phyloP scores from a whole-genome alignment of 352 stramenopile species.

The Thraustochytrium sp. region DNA sequence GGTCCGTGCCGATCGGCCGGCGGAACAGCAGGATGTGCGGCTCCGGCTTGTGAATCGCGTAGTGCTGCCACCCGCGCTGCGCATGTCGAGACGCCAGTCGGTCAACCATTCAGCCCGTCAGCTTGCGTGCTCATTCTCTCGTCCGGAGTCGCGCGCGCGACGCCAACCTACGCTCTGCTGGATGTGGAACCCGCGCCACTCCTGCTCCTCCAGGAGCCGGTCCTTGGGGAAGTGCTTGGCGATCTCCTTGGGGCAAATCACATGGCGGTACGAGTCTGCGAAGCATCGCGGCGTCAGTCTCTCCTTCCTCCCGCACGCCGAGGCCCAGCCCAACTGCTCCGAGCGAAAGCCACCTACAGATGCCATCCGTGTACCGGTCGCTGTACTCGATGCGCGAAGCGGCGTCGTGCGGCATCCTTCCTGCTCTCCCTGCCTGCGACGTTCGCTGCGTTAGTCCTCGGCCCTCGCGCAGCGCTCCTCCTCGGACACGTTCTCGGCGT shows the following conservation, averaged over 20 bases:
- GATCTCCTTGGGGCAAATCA: constrained; percentile 96
- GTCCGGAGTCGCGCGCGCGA: neutral
- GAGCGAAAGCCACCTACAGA: constrained; percentile 66
- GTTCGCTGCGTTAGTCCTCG: neutral
- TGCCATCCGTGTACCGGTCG: constrained; percentile 88
- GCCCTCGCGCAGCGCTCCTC: neutral
- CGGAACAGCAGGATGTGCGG: constrained; percentile 98
- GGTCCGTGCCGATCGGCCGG: constrained; percentile 91
- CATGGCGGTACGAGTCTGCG: constrained; percentile 62
- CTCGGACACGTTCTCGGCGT: neutral
- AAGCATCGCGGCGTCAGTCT: neutral
- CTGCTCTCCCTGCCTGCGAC: neutral
- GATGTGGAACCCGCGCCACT: constrained; percentile 94
- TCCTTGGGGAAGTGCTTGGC: constrained; percentile 87
- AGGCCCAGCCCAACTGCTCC: neutral
- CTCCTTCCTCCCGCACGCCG: neutral
- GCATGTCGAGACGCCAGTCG: too few species aligned
- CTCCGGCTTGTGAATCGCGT: constrained; percentile 96
- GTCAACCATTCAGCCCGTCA: too few species aligned
- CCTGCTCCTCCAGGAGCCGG: constrained; percentile 85
- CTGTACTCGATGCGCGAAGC: constrained; percentile 87
- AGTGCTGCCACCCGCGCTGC: constrained; percentile 96
- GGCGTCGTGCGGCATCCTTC: constrained; percentile 57
- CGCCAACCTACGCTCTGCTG: constrained; percentile 67
- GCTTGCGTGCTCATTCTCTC: too few species aligned